These are phyloP conservation scores for Lignosus rhinocerotis DNA, from an alignment of 1,284 basidiomycete genomes.

Conservation along the genomic window DNA sequence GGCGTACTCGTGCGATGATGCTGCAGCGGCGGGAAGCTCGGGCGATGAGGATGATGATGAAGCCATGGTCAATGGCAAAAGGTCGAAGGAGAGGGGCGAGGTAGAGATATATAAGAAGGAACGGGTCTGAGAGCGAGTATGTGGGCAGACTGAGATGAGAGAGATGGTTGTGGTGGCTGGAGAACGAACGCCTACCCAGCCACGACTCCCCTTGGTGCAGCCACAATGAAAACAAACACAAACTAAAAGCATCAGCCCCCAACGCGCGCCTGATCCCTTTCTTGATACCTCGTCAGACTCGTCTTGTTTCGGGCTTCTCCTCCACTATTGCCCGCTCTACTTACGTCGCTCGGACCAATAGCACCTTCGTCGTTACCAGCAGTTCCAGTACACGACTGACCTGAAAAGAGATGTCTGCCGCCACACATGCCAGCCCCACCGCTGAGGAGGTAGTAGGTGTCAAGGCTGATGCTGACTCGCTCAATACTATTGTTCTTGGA, in stretches of 20 bases:
- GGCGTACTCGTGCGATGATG: slow-evolving; percentile 28
- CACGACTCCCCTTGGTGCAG: slow-evolving; percentile 16
- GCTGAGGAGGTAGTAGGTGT: slow-evolving; percentile 2
- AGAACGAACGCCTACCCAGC: slow-evolving; percentile 20
- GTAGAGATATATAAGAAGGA: slow-evolving; percentile 23
- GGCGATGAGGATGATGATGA: slow-evolving; percentile 72
- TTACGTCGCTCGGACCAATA: neutral
- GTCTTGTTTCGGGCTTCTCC: neutral
- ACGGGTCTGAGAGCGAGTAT: slow-evolving; percentile 17
- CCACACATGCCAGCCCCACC: slow-evolving; percentile 17
- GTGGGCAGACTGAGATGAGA: slow-evolving; percentile 8
- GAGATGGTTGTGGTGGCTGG: slow-evolving; percentile 25
- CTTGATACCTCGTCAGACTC: neutral
- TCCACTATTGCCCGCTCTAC: neutral
- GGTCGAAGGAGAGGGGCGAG: slow-evolving; percentile 35
- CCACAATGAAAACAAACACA: slow-evolving; percentile 23
- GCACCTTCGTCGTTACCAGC: neutral
- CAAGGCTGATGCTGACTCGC: slow-evolving; percentile 20
- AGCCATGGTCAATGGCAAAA: slow-evolving; percentile 41
- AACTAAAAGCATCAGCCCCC: slow-evolving; percentile 1
- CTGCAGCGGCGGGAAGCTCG: slow-evolving; percentile 56
- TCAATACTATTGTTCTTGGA: slow-evolving; percentile 28
- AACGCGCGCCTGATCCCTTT: neutral
- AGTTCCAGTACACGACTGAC: neutral
- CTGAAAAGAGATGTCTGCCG: neutral